These are phyloP conservation scores for Verticillium dahliae DNA, from an alignment of 2,329 filamentous ascomycete genomes.

Conservation along the genomic window DNA sequence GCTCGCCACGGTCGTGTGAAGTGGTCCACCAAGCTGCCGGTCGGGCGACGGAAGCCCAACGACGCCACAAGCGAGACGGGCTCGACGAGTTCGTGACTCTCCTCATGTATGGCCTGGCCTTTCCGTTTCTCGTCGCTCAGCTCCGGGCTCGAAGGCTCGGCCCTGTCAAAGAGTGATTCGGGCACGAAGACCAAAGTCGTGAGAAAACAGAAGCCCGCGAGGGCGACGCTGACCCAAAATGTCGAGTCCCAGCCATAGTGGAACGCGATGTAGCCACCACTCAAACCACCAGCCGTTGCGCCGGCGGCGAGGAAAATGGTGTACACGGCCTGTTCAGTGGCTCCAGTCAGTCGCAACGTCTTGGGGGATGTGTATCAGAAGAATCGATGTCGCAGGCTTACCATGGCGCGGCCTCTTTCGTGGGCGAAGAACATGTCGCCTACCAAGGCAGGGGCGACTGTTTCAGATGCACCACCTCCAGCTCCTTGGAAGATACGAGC, in stretches of 20 bases:
- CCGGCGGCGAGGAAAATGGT: constrained; percentile 23
- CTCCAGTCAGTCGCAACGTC: neutral
- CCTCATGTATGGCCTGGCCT: neutral
- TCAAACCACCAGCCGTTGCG: constrained; percentile 24
- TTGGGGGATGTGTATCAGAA: neutral
- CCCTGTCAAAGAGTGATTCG: constrained; percentile 23
- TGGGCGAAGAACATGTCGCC: constrained; percentile 29
- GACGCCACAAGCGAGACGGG: constrained; percentile 6
- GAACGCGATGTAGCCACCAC: constrained; percentile 26
- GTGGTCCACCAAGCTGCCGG: constrained; percentile 11
- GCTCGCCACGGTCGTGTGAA: constrained; percentile 21
- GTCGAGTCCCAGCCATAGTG: constrained; percentile 23
- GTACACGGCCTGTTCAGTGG: constrained; percentile 17
- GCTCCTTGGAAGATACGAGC: constrained; percentile 24
- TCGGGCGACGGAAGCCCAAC: constrained; percentile 14
- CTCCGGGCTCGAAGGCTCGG: neutral
- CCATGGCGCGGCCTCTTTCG: constrained; percentile 26
- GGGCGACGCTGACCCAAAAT: constrained; percentile 21
- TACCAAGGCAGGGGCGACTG: constrained; percentile 23
- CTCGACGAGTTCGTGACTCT: neutral
- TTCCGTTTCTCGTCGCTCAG: constrained; percentile 4
- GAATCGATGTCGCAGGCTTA: too few relatives aligned
- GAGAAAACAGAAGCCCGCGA: constrained; percentile 18
- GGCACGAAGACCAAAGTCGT: constrained; percentile 23
- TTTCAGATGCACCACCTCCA: constrained; percentile 25